Base-by-base conservation (phyloP, 371 early-diverging fungal genomes). In the Nematocida parisii region DNA sequence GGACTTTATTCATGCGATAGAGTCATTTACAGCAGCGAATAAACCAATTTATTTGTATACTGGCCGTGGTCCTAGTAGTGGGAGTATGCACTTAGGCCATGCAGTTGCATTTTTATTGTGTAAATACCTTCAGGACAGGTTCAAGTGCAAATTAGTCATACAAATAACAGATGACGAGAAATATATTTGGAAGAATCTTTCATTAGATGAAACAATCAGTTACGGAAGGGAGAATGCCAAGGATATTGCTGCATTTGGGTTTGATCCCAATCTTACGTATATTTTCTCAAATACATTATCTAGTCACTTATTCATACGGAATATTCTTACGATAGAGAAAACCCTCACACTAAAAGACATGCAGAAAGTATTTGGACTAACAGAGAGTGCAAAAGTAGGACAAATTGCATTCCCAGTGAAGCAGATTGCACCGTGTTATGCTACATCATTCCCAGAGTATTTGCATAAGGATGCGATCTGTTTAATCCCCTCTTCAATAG, bases 111-210 rank as follows among this genome's bases (percentile, higher is more conserved):
- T 99, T 88, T 83, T 95, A 47, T 94, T 99, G 82, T 96, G 96
- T 90, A 93, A 96, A 92, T 93, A 90, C 87, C 87, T 98, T 50
- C 98, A 98, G 87, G 95, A 97, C 22, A 92, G 93, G 18, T 96
- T 98, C 89, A 91, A 94, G 84, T 93, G 92, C 9, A 94, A 94
- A 45, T 86, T 97, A 58, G 98, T 98, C 15, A 93, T 98, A 81
- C 99, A 98, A 86, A 89, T 98, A 84, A 99, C 98, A 42, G 99
- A 99, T 85, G 99, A 99, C 85, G 99, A 99, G 89, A 99, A 99
- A 90, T 97, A 93, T 89, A 87, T 97, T 85, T 97, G 94, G 89
- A 89, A 91, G 70, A 91, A 92, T 55, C 87, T 96, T 81, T 93
- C 91, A 55, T 81, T 95, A 6, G 95, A 95, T 72, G 91, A 95